These are phyloP conservation scores for Curvularia verruculosa DNA, from an alignment of 2,329 filamentous ascomycete genomes.

Conservation along the genomic window DNA sequence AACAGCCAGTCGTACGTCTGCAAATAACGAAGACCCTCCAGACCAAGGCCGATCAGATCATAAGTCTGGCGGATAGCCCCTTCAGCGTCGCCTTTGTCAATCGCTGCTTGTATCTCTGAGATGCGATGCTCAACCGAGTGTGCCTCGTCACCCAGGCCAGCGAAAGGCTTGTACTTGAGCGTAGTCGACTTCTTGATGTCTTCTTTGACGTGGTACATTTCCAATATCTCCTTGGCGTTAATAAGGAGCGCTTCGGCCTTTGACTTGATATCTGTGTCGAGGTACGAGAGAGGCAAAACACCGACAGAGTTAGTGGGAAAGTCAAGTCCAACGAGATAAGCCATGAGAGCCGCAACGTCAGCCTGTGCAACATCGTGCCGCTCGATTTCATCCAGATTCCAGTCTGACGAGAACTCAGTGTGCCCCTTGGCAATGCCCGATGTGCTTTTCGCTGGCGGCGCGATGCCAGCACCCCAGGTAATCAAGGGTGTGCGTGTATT, in stretches of 20 bases:
- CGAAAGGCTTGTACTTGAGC: conserved; percentile 78
- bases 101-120: conserved; percentile 69
- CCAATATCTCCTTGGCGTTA: conserved; percentile 85
- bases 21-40: conserved; percentile 87
- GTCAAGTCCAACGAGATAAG: conserved; percentile 83
- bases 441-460: conserved; percentile 67
- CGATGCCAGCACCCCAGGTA: conserved; percentile 90
- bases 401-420: conserved; percentile 86
- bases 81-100: conserved; percentile 69
- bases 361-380: conserved; percentile 93
- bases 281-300: conserved; percentile 82
- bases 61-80: conserved; percentile 81
- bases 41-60: conserved; percentile 74
- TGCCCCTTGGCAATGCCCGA: conserved; percentile 75
- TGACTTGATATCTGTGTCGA: conserved; percentile 72
- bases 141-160: conserved; percentile 68
- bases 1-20: conserved; percentile 99
- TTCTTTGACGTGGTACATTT: conserved; percentile 97
- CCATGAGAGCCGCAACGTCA: conserved; percentile 93
- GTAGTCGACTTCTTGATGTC: conserved; percentile 77
- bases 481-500: conserved; percentile 95
- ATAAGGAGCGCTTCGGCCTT: conserved; percentile 85
- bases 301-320: conserved; percentile 98
- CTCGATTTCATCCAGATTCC: conserved; percentile 78
- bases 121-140: conserved; percentile 71